A percentile compares a stretch with the other conserved stretches of the same genome.
Evolutionary conservation across 306 rosid species (phyloP).

Genomic region (Cucumis sativus): Cucumber_9930_V3 NC_026655.2:9996501-9997000

Average conservation of each 20-base stretch:
- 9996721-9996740: background rate
- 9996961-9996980: too few relatives aligned
- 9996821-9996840: too few relatives aligned
- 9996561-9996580: background rate
- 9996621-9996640: background rate
- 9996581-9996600: background rate
- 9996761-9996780: too few relatives aligned
- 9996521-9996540: background rate
- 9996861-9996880: too few relatives aligned
- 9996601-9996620: slow-evolving; percentile 1
- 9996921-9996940: too few relatives aligned
- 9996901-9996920: too few relatives aligned
- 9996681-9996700: background rate
- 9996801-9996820: too few relatives aligned
- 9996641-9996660: background rate
- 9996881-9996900: too few relatives aligned
- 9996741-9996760: background rate
- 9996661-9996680: background rate
- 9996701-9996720: background rate
- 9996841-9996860: too few relatives aligned
- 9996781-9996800: too few relatives aligned
- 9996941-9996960: too few relatives aligned
- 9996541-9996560: background rate
- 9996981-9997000: too few relatives aligned
- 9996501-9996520: slow-evolving; percentile 20